These are phyloP conservation scores for Mortierella alpina DNA, from an alignment of 192 early-diverging fungal species.

Conservation along the genomic window DNA sequence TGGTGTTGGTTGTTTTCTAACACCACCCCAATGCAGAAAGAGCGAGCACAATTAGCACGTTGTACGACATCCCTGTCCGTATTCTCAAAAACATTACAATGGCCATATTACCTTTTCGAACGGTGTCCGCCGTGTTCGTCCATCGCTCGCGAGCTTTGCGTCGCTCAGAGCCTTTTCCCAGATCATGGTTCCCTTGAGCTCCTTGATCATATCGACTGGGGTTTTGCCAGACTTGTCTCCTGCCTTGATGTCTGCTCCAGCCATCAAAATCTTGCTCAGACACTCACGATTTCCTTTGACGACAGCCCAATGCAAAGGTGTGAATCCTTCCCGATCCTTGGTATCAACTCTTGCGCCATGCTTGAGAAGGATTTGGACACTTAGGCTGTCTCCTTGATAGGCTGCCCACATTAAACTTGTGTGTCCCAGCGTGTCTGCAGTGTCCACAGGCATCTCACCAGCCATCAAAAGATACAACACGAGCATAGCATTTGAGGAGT, in stretches of 20 bases:
- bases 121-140: slow-evolving; percentile 28
- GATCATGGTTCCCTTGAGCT: slow-evolving; percentile 56
- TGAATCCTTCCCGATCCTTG: slow-evolving; percentile 78
- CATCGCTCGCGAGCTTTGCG: slow-evolving; percentile 38
- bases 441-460: slow-evolving; percentile 78
- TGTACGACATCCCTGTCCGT: background rate
- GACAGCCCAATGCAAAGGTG: slow-evolving; percentile 93
- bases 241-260: slow-evolving; percentile 73
- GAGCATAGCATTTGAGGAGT: slow-evolving; percentile 83
- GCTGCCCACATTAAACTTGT: slow-evolving; percentile 97
- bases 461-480: slow-evolving; percentile 78
- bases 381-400: slow-evolving; percentile 83
- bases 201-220: slow-evolving; percentile 83
- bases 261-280: slow-evolving; percentile 76
- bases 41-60: background rate
- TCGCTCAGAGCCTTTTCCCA: slow-evolving; percentile 66
- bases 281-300: slow-evolving; percentile 66
- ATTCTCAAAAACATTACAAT: background rate
- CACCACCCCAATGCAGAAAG: background rate
- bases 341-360: slow-evolving; percentile 76
- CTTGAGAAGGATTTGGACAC: slow-evolving; percentile 76
- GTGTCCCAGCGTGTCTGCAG: slow-evolving; percentile 77
- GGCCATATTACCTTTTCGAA: slow-evolving; percentile 52
- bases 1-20: slow-evolving; percentile 71
- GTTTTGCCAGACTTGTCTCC: slow-evolving; percentile 84